A percentile compares a stretch with the other conserved stretches of the same genome.
These are phyloP conservation scores for Hypoxylon intermedium DNA, from an alignment of 495 filamentous ascomycete genomes.

Conservation along the genomic window DNA sequence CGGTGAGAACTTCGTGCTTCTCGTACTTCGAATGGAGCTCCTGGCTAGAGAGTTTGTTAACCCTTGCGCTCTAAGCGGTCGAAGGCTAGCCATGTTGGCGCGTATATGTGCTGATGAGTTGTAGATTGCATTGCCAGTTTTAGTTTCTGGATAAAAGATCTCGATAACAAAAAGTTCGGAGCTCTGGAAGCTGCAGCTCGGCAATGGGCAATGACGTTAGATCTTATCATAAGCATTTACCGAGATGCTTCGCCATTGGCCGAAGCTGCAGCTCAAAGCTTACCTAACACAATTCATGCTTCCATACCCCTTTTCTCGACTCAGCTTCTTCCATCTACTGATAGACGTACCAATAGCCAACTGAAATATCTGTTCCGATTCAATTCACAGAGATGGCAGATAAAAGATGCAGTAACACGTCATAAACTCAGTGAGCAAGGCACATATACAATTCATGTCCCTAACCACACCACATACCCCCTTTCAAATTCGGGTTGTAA, in stretches of 20 bases:
- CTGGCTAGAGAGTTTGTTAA: conserved; percentile 9
- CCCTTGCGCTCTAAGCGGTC: conserved; percentile 28
- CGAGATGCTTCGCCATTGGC: conserved; percentile 26
- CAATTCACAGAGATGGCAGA: not conserved
- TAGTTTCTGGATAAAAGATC: conserved; percentile 8
- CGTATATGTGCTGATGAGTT: conserved; percentile 5
- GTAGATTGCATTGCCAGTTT: not conserved
- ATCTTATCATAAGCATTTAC: conserved; percentile 21
- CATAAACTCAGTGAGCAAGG: not conserved
- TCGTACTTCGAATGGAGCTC: conserved; percentile 17
- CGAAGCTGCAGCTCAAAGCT: conserved; percentile 16
- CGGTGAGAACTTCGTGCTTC: not conserved
- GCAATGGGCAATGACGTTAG: conserved; percentile 40
- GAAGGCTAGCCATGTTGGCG: conserved; percentile 28
- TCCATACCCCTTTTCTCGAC: conserved; percentile 19
- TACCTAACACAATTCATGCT: conserved; percentile 19
- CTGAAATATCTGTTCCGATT: not conserved
- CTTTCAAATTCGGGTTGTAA: conserved; percentile 1
- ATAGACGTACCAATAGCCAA: not conserved
- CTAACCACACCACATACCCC: not conserved
- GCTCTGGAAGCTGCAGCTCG: conserved; percentile 35
- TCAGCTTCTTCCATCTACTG: not conserved
- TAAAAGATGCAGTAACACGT: not conserved
- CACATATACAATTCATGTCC: conserved; percentile 12
- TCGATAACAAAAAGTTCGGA: conserved; percentile 24